These are phyloP conservation scores for Syzygium grande DNA, from an alignment of 345 rosid species.

Conservation along the genomic window DNA sequence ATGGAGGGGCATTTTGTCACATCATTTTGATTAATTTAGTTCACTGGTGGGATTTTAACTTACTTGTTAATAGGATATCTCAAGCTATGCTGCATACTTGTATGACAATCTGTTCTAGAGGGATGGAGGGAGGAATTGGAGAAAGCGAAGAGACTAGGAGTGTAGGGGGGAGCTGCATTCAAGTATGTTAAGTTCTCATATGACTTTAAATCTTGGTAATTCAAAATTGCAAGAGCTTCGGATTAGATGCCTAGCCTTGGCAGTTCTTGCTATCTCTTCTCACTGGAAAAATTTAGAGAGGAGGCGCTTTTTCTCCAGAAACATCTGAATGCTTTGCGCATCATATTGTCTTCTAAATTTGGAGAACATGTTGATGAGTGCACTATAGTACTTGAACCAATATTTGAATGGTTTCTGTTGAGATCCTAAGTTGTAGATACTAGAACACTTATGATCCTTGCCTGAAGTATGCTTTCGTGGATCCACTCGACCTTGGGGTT, in stretches of 20 bases:
- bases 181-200: neutral
- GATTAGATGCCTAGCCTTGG: neutral
- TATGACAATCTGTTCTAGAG: neutral
- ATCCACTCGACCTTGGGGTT: neutral
- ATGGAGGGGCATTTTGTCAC: neutral
- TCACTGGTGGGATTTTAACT: neutral
- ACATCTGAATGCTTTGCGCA: neutral
- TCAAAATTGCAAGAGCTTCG: neutral
- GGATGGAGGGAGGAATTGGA: neutral
- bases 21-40: neutral
- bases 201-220: neutral
- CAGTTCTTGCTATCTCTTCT: neutral
- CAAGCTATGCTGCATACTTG: neutral
- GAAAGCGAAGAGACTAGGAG: neutral
- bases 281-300: neutral
- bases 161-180: neutral
- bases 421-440: no score
- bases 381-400: no score
- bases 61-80: neutral
- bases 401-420: no score
- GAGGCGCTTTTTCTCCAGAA: neutral
- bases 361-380: neutral
- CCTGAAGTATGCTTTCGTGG: neutral
- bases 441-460: neutral
- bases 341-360: neutral